Base-by-base conservation (phyloP, 108 stramenopile species). In the Pseudonitzschia delicatissima region DNA sequence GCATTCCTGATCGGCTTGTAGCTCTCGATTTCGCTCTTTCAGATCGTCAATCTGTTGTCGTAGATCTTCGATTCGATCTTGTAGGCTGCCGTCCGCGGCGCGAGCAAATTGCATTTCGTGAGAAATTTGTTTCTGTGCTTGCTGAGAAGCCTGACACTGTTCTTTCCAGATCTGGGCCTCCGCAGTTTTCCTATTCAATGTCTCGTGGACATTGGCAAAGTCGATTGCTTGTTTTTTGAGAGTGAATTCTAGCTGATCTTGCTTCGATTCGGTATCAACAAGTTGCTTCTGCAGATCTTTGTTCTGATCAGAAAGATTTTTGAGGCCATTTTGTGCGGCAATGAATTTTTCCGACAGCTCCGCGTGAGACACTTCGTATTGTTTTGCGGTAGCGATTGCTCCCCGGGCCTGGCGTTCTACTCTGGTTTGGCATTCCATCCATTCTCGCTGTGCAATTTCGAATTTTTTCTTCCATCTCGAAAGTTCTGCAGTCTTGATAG, bases 151-250 rank as follows among this genome's bases (percentile, higher is more conserved):
- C n/a, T 57, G 29, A 26, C 11, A 57, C 26, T 57, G 27, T 34
- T 57, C 55, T 33, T 34, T 57, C 55, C 55, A 57, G 33, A 7
- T 18, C 31, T 32, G 32, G 13, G 55, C 29, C 17, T 57, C 55
- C 5, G 27, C 25, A 27, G 5, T 57, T 9, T 3, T 57, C 12
- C 26, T 18, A 5, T 34, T 1, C 1, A 31, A 33, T 12, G 9
- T 9, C 12, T 57, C 55, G 7, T 57, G 29, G 3, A 57, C 3
- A 3, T 13, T 33, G 27, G 27, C 33, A 17, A 48, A 1, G 21
- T 48, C 47, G 20, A 6, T 48, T 3, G 20, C 47, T 17, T 48
- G 20, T 2, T 18, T 23, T 17, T 48, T 1, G 9, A 48, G n/a
- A 6, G 20, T 2, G 47, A 2, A 2, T 48, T 48, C 47, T 7